Base-by-base conservation (phyloP, 495 filamentous ascomycete genomes). In the Xylaria longipes region DNA sequence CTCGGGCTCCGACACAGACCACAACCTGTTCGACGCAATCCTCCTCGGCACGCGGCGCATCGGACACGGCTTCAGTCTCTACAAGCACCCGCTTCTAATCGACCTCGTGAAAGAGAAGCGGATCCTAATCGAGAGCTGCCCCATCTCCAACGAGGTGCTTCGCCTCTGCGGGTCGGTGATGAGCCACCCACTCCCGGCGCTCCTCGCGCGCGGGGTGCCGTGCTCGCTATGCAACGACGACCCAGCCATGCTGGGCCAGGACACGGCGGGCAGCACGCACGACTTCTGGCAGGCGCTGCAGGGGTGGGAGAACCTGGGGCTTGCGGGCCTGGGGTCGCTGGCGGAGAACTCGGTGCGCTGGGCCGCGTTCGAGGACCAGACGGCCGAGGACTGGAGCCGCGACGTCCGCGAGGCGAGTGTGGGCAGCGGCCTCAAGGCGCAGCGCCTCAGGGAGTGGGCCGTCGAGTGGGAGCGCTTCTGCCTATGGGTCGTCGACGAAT, bases 231-330 rank as follows among this genome's bases (percentile, higher is more conserved):
- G 89, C 82, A 97, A 97, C 75, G 94, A 97, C 77, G 93, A 97
- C 71, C 94, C 93, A 12, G 92, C 90, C 0, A 90, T 97, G 56
- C 84, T 94, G 3, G 94, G 93, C 6, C 92, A 95, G 71, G 91
- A 91, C 68, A 86, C 82, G 20, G 92, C 89, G 43, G 92, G 92
- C 29, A 88, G 94, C 83, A 94, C 92, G 5, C 90, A 96, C 79
- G 93, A 97, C 76, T 97, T 95, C 80, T 97, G 94, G 94, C 93
- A 95, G 80, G 92, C 92, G 7, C 81, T 98, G 48, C 93, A 96
- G 75, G 92, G 91, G 2, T 92, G 94, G 82, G 89, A 97, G 67
- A 95, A 93, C 73, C 86, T 97, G 31, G 96, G 94, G 17, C 80
- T 97, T 31, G 92, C 91, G 22, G 93, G 93, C 1, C 80, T 95